Base-by-base conservation (phyloP, 371 early-diverging fungal genomes). In the Mucor racemosus region DNA sequence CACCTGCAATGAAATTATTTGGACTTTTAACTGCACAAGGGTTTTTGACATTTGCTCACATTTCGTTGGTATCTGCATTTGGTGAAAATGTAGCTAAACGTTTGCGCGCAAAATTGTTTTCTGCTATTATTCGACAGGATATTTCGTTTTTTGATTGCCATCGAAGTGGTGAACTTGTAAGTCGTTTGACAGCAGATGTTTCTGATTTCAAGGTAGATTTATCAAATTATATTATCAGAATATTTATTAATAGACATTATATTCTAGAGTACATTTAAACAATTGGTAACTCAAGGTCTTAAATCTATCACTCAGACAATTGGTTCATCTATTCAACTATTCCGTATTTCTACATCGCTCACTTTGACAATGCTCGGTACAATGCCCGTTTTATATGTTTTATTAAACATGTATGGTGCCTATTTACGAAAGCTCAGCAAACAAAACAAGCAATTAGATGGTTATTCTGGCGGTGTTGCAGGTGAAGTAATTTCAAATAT, bases 401-500 rank as follows among this genome's bases (percentile, higher is more conserved):
- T 84, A 9, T 75, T 92, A 64, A 90, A 88, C 61, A 15, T 86
- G 6, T 94, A 94, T 67, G 94, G 94, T 6, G 82, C 82, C n/a
- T 87, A 84, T 69, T 75, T 94, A 46, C 82, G 94, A 19, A 69
- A 71, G 53, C 54, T 92, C 38, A 88, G 89, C 11, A 82, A 81
- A 46, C 42, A 71, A 1, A 82, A 84, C 3, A 79, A 85, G 40
- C 64, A 68, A 7, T 76, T 86, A 58, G 93, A 93, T 53, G 79
- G 84, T 1, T 60, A 76, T 9, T 84, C 91, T 7, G 77, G 81
- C 17, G 89, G 88, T 3, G 80, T 94, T 33, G 92, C 90, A 4
- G 86, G 87, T 3, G 94, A 94, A 73, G 88, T 84, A 71, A 71
- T 94, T 13, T 71, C 81, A 11, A 91, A 91, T 64, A 86, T 94